Evolutionary conservation across 2,329 filamentous ascomycete species (phyloP), one percentile per base, ranked within the genome.

Genomic region (Fusarium caatingaense): DNA sequence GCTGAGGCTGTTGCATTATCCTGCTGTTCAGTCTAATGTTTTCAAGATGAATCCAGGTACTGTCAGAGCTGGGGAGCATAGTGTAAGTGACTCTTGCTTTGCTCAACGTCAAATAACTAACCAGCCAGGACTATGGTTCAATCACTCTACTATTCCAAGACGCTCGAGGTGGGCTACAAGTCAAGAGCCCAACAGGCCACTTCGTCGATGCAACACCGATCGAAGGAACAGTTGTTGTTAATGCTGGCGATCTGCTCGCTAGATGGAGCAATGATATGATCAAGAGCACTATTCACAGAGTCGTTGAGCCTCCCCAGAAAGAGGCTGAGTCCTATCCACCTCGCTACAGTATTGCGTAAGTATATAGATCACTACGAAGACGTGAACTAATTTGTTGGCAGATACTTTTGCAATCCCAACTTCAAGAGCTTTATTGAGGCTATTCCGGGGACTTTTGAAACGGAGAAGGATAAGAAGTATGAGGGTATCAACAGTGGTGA

Each of bases 181-280:
- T 87, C 21, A 86, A 89, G 74, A 91, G 89, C 50, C 93, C 93
- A 0, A 90, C 87, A 42, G 93, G 92, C 3, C 88, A 86, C 0
- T 97, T 94, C 75, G 89, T 97, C 41, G 89, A 97, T 75, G 94
- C 93, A 2, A 93, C 88, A 9, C 94, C 94, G 0, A 95, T 97
- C 64, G 84, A 89, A 37, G 90, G 89, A 57, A 94, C 93, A 0
- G 91, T 96, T 42, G 93, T 98, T 13, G 88, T 97, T 69, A 98
- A 98, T 76, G 94, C 94, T 0, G 94, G 94, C 2, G 94, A 98
- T 77, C 78, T 98, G 72, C 83, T 98, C 51, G 91, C 93, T 2
- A 85, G 94, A 55, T 97, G 94, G 94, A 93, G 92, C 69, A 98
- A 98, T 76, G 93, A 97, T 76, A 92, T 88, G 7, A 97, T 98